Base-by-base conservation (phyloP, 78 protist genomes). In the Protostelium mycophagum region DNA sequence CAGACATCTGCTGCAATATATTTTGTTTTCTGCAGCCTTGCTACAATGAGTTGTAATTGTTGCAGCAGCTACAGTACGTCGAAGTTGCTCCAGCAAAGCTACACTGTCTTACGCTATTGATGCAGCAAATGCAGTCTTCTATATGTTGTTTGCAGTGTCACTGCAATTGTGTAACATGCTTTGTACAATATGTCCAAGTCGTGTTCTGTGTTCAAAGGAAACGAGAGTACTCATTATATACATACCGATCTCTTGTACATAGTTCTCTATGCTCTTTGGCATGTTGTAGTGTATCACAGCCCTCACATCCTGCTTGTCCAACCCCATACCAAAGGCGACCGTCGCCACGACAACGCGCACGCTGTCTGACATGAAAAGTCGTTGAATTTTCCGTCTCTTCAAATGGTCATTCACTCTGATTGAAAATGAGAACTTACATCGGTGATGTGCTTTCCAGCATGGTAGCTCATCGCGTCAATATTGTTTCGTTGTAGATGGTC, bases 301-400 rank as follows among this genome's bases (percentile, higher is more conserved):
- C 39, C 98, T 95, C 25, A 96, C 98, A 85, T 97, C 97, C 1
- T 89, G 91, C 73, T 97, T 97, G 94, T 97, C 96, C 34, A 97
- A 97, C 1, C 99, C 99, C 98, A 98, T 95, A 28, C 99, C 99
- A 89, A 98, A 98, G 9, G 99, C 99, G n/a, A 98, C 94, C n/a
- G 99, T 98, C 1, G 99, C 99, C 34, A 89, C 85, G 35, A 98
- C 90, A 29, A 98, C 90, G 83, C 88, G 63, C 31, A 91, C n/a
- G 25, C 5, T 16, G 23, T 95, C 97, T 0, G 34, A 10, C 63
- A 89, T 86, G 98, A 98, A 98, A 35, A 34, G 39, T 1, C 38
- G 35, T 83, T 97, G 98, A 34, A 39, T 34, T 23, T 36, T 0
- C 84, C 73, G 28, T 31, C 97, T 88, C 28, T 88, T 51, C 73